Conservation (phyloP, 202 grass and related monocot species). For the Carex sylvatica region DNA sequence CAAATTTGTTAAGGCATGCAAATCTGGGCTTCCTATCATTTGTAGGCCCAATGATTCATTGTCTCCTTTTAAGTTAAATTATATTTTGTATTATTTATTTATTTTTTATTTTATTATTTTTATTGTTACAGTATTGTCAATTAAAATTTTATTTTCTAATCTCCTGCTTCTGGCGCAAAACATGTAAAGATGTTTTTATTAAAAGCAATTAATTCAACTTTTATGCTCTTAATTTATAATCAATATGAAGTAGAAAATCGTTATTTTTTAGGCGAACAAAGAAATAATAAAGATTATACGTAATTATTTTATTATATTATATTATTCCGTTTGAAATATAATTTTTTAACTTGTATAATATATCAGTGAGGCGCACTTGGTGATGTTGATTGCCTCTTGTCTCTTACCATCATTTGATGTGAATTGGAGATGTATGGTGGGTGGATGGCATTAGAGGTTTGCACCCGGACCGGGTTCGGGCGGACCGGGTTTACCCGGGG, state of each 20-base stretch:
- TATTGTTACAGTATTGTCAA: too few species aligned
- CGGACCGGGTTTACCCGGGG: too few species aligned
- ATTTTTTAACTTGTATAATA: neutral
- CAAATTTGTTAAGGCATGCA: neutral
- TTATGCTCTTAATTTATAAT: too few species aligned
- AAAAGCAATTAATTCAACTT: too few species aligned
- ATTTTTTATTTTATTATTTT: neutral
- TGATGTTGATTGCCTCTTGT: neutral
- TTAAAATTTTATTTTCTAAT: too few species aligned
- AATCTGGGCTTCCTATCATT: neutral
- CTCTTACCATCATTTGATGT: neutral
- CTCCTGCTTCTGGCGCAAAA: too few species aligned
- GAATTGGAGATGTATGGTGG: constrained; percentile 19
- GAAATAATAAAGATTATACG: neutral
- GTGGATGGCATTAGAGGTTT: too few species aligned
- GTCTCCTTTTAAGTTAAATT: neutral
- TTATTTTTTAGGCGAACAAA: too few species aligned
- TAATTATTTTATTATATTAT: neutral
- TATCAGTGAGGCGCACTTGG: neutral
- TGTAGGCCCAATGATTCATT: neutral
- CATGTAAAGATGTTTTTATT: too few species aligned
- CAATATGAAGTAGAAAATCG: too few species aligned
- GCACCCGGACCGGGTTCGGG: too few species aligned
- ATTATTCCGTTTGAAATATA: neutral
- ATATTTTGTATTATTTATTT: neutral